Base-by-base conservation (phyloP, 768 basidiomycete species). In the Mycena metata region DNA sequence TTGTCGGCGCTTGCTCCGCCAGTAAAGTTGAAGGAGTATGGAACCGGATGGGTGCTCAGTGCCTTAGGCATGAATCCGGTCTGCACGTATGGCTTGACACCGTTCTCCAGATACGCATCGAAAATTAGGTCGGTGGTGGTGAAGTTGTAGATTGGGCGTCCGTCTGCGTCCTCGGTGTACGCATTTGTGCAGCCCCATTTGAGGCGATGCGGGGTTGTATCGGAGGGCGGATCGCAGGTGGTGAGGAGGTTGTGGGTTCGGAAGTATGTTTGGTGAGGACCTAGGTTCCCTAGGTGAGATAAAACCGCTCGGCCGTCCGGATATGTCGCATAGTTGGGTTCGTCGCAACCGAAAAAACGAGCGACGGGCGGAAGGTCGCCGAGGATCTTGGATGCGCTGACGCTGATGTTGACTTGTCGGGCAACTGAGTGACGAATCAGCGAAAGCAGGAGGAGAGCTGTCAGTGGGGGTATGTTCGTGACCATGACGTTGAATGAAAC, bases 161-260 rank as follows among this genome's bases (percentile, higher is more conserved):
- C 69, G 21, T 69, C 47, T 50, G 64, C 59, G 45, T 69, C 69
- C 24, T 69, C 69, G 63, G 69, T 69, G 58, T 69, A 69, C 59
- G 69, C 69, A 46, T 69, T 23, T 24, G 69, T 69, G 51, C 69
- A 69, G 54, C 69, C 69, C 69, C 69, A 69, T 60, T 69, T 69
- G 63, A 69, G 63, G 39, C 64, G 69, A 57, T 69, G 69, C 50
- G 69, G 69, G 39, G 50, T 57, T 41, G 52, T 69, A 30, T 69
- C 62, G 52, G 62, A 36, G 24, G 58, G 26, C 2, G 69, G 69
- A 61, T 69, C 69, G 59, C 69, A 69, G 21, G 69, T 69, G 41
- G 69, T 69, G 56, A 69, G 69, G 58, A 69, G 69, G 46, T 69
- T 69, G 45, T 69, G 69, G 33, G 69, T 64, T 13, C 69, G 69